Evolutionary conservation across 352 stramenopile genomes (phyloP).

Genomic region (Pythium rishiriense): DNA sequence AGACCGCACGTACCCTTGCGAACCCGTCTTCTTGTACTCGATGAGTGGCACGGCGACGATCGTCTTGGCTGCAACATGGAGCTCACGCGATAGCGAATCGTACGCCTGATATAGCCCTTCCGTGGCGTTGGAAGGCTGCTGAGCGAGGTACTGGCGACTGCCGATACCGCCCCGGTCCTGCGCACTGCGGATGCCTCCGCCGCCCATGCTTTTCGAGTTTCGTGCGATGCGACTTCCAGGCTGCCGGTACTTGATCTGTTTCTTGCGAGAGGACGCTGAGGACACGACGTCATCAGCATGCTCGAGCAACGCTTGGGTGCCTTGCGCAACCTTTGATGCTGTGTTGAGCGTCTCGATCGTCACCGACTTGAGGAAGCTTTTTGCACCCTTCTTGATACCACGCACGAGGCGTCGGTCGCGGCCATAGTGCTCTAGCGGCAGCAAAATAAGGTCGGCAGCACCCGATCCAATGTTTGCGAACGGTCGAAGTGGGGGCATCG

Average conservation of each 20-base stretch:
- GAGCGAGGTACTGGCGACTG: slow-evolving; percentile 75
- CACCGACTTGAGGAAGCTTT: slow-evolving; percentile 87
- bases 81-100: slow-evolving; percentile 77
- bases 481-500: slow-evolving; percentile 79
- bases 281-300: slow-evolving; percentile 85
- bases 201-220: slow-evolving; percentile 78
- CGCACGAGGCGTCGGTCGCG: slow-evolving; percentile 81
- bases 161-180: slow-evolving; percentile 76
- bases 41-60: slow-evolving; percentile 89
- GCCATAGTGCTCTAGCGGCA: slow-evolving; percentile 86
- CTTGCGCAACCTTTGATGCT: slow-evolving; percentile 78
- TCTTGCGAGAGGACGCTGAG: slow-evolving; percentile 58
- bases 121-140: slow-evolving; percentile 79
- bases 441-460: slow-evolving; percentile 81
- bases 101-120: slow-evolving; percentile 86
- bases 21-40: slow-evolving; percentile 91
- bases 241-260: slow-evolving; percentile 79
- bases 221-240: slow-evolving; percentile 74
- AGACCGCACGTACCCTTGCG: slow-evolving; percentile 83
- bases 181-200: slow-evolving; percentile 72
- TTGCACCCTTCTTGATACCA: slow-evolving; percentile 82
- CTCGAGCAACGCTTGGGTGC: slow-evolving; percentile 79
- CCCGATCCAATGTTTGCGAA: slow-evolving; percentile 88
- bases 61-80: slow-evolving; percentile 85
- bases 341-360: slow-evolving; percentile 89